Evolutionary conservation across 1,284 basidiomycete species (phyloP).

Genomic region (Ceratobasidium sp.): DNA sequence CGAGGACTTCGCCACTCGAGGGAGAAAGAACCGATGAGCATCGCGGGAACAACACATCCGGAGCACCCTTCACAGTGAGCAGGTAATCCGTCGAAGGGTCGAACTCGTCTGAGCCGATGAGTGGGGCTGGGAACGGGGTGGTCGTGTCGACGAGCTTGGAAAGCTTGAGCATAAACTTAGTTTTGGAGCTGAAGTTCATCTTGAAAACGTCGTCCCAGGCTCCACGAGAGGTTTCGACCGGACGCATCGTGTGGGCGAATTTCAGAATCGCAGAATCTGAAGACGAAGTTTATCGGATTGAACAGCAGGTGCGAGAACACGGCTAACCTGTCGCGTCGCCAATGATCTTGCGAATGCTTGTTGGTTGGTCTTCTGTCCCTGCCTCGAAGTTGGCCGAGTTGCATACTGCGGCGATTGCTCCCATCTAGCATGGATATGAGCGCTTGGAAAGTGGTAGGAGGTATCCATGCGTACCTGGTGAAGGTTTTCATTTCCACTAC

Average conservation of each 20-base stretch:
- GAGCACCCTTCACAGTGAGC: constrained; percentile 57
- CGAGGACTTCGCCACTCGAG: constrained; percentile 51
- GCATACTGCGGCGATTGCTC: constrained; percentile 57
- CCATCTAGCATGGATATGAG: constrained; percentile 48
- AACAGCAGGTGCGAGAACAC: background rate
- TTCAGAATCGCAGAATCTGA: constrained; percentile 58
- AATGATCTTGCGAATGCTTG: constrained; percentile 54
- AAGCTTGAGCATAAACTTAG: constrained; percentile 61
- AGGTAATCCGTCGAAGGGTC: constrained; percentile 49
- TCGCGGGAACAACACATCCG: constrained; percentile 58
- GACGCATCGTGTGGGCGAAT: constrained; percentile 56
- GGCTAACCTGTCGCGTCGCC: constrained; percentile 62
- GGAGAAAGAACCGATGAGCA: constrained; percentile 53
- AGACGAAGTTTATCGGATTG: background rate
- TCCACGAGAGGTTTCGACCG: constrained; percentile 33
- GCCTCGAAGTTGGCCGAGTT: constrained; percentile 60
- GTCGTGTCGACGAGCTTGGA: constrained; percentile 45
- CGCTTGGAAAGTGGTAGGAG: constrained; percentile 37
- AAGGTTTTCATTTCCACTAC: constrained; percentile 40
- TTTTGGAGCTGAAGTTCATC: constrained; percentile 59
- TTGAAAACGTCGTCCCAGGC: constrained; percentile 58
- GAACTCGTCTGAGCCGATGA: constrained; percentile 50
- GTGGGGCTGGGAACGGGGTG: constrained; percentile 50
- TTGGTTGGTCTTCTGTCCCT: constrained; percentile 50
- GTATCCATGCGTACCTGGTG: constrained; percentile 20